Evolutionary conservation across 169 alveolate species (phyloP).

Genomic region (Theileria equi): DNA sequence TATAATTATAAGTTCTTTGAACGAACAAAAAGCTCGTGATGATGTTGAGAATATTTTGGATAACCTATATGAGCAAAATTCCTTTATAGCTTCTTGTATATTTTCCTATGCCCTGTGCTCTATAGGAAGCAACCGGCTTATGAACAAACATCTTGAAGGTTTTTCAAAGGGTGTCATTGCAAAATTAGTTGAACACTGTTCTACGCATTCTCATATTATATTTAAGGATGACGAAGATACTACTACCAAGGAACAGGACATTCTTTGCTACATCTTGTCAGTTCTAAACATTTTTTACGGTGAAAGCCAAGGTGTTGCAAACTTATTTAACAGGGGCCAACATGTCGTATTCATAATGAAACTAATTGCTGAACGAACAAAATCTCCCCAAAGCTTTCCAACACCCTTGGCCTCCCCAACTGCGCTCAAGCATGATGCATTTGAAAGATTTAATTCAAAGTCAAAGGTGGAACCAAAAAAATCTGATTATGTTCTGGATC

Average conservation of each 20-base stretch:
- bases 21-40: too few species aligned
- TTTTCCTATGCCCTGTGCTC: constrained; percentile 34
- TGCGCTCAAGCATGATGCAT: constrained; percentile 11
- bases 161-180: constrained; percentile 25
- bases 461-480: not conserved
- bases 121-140: constrained; percentile 48
- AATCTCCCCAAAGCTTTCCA: constrained; percentile 2
- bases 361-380: constrained; percentile 5
- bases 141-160: constrained; percentile 27
- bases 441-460: not conserved
- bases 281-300: constrained; percentile 34
- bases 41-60: not conserved
- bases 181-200: constrained; percentile 49
- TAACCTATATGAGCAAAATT: constrained; percentile 6
- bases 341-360: constrained; percentile 43
- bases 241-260: not conserved
- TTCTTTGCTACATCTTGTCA: not conserved
- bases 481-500: constrained; percentile 5
- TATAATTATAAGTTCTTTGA: constrained; percentile 11
- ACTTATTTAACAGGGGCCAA: constrained; percentile 23
- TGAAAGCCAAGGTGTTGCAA: not conserved
- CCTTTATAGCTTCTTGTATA: constrained; percentile 21
- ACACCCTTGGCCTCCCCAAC: not conserved
- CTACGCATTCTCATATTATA: constrained; percentile 5
- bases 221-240: constrained; percentile 9